phyloP scores from a whole-genome alignment of 768 basidiomycete genomes.

The Mycena albidolilacea region DNA sequence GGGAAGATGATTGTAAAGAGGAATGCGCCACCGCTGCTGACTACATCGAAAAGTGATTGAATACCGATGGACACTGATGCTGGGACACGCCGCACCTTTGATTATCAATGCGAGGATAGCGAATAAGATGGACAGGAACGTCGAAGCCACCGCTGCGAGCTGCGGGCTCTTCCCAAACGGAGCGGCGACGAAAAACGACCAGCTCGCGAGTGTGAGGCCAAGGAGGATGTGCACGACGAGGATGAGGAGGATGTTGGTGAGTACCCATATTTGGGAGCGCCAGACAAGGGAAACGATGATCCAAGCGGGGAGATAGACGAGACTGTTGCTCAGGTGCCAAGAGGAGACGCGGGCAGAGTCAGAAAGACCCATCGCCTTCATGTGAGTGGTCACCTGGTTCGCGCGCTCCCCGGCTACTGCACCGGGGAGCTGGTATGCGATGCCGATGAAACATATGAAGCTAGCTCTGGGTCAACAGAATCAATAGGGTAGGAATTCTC shows the following conservation, averaged over 20 bases:
- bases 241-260: conserved; percentile 71
- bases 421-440: conserved; percentile 85
- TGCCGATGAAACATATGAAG: conserved; percentile 80
- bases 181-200: conserved; percentile 78
- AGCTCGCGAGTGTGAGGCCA: conserved; percentile 77
- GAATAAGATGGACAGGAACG: conserved; percentile 75
- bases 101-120: conserved; percentile 77
- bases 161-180: conserved; percentile 84
- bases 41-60: conserved; percentile 22
- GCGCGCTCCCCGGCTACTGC: conserved; percentile 78
- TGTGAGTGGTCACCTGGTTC: conserved; percentile 73
- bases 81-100: conserved; percentile 34
- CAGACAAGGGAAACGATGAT: conserved; percentile 75
- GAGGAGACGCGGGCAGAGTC: conserved; percentile 79
- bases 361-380: conserved; percentile 85
- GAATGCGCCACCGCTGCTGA: conserved; percentile 63
- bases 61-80: background rate
- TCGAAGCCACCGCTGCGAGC: conserved; percentile 76
- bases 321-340: conserved; percentile 79
- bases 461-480: conserved; percentile 48
- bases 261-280: conserved; percentile 76
- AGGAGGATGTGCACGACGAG: conserved; percentile 77
- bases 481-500: background rate
- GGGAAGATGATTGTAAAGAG: conserved; percentile 82
- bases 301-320: conserved; percentile 86